phyloP scores from a whole-genome alignment of 2,329 filamentous ascomycete species.

The Monilinia fructigena region DNA sequence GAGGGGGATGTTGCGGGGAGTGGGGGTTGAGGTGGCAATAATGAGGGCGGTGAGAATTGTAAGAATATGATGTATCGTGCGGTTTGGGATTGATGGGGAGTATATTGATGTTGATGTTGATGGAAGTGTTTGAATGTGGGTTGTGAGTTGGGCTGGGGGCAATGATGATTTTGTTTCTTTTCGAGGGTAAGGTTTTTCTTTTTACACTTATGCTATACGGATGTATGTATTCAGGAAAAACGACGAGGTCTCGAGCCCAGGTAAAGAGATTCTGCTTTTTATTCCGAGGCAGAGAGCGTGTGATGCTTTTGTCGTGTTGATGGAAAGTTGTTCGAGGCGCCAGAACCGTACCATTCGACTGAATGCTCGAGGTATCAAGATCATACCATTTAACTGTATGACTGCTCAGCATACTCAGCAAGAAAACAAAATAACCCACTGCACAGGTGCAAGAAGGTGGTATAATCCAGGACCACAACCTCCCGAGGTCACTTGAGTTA shows the following conservation, averaged over 20 bases:
- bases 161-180: not conserved
- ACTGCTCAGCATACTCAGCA: no score
- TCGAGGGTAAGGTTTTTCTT: not conserved
- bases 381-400: no score
- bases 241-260: no score
- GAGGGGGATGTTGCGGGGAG: not conserved
- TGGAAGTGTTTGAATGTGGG: no score
- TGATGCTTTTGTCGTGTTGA: not conserved
- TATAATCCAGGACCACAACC: no score
- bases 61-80: not conserved
- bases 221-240: not conserved
- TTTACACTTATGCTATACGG: not conserved
- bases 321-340: not conserved
- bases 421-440: no score
- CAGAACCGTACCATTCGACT: not conserved
- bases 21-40: not conserved
- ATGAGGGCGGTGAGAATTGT: not conserved
- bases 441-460: no score
- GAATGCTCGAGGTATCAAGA: not conserved
- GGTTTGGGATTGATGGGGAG: not conserved
- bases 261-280: not conserved
- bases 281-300: not conserved
- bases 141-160: not conserved
- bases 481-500: no score
- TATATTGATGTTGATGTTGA: conserved; percentile 1